Evolutionary conservation across 2,329 filamentous ascomycete species (phyloP), one percentile per base, ranked within the genome.

Genomic region (Sarocladium kiliense): DNA sequence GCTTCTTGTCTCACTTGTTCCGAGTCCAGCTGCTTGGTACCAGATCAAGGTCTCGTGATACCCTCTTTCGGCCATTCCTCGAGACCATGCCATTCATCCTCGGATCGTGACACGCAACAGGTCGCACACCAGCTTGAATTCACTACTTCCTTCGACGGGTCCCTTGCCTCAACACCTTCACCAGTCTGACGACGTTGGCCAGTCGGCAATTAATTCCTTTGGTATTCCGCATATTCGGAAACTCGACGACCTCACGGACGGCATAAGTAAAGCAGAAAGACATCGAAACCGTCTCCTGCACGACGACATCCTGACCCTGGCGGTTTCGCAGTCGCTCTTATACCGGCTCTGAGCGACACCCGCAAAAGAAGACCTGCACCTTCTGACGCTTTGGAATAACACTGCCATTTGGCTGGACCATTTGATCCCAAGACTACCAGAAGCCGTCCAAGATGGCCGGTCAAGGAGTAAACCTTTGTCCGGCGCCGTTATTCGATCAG

Each of bases 401-500:
- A 21, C 39, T 44, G 18, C 44, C 25, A 47, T n/a, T 23, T 47
- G 21, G 23, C 44, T 30, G 44, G 44, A 30, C 44, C 44, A 47
- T 27, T 30, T 27, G 14, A 27, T 12, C 3, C 27, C 30, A 23
- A 21, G 14, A 3, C 6, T 3, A 7, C 19, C 23, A 11, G 14
- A 30, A 34, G 27, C 12, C 21, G 25, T n/a, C 27, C 34, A 53
- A 25, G 5, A 54, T 54, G 53, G 27, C 53, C 19, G n/a, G 3
- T 16, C 11, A 63, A 36, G 84, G 81, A 59, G 64, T 72, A 18
- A 71, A 70, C 49, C 23, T 71, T 21, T 95, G 90, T 69, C 81
- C 82, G 16, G 61, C 77, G 53, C 90, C 90, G 4, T 93, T 94
- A 65, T 77, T 86, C 59, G 82, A 89, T 66, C 77, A 79, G 57